Base-by-base conservation (phyloP, 2,329 filamentous ascomycete species). In the Colletotrichum incanum region DNA sequence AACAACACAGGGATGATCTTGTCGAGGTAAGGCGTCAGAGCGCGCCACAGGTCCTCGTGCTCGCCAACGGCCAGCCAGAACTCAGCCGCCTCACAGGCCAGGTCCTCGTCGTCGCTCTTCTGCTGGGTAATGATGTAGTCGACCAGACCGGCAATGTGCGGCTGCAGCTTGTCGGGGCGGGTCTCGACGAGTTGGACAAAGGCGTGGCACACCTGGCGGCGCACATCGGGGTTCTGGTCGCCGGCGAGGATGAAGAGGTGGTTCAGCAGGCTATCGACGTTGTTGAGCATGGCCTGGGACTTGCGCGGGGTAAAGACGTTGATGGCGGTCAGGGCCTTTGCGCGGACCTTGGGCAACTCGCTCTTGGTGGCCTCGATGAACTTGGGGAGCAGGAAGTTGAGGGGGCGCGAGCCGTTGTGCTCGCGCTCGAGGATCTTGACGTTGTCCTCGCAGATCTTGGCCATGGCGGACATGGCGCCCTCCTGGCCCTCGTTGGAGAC, bases 361-460 rank as follows among this genome's bases (percentile, higher is more conserved):
- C 91, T 95, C 77, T 92, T 90, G 63, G 94, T 96, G 73, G 97
- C 96, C 68, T 95, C 90, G 76, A 99, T 91, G 73, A 99, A 88
- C 82, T 97, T 96, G 14, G 96, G 96, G 61, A 98, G 92, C 56
- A 99, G 91, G 77, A 95, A 93, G 80, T 93, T 93, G 72, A 98
- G 89, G 1, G 96, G 96, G 68, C 95, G 90, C 82, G 98, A 93
- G 73, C 95, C 94, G 79, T 95, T 92, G 80, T 97, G 94, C 75
- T 98, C 94, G 77, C 92, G 92, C 82, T 97, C 94, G 65, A 99
- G 86, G 71, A 94, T 88, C 80, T 93, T 94, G 78, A 91, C 92
- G 84, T 97, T 98, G 84, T 99, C 96, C 83, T 99, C 96, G 83
- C 96, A 99, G 73, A 99, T 95, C 86, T 98, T 98, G 80, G 93